Conservation (phyloP, 176 grass and related monocot species). For the Bromus sterilis region DNA sequence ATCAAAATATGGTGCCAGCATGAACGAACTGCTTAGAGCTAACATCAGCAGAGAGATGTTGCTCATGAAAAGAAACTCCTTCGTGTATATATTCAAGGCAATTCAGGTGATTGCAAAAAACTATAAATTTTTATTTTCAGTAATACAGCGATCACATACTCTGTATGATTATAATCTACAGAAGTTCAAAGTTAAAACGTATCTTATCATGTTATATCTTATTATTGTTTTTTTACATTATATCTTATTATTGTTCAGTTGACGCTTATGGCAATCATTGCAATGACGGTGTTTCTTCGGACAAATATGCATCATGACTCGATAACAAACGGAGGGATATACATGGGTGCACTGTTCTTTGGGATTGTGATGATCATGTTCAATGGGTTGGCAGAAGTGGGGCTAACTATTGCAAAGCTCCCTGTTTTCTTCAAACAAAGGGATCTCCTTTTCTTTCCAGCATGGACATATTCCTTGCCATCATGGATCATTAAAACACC, state of each 20-base stretch:
- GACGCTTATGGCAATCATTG: constrained; percentile 50
- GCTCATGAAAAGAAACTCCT: constrained; percentile 89
- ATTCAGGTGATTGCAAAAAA: constrained; percentile 22
- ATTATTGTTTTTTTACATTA: no score
- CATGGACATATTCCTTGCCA: constrained; percentile 73
- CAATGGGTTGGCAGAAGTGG: constrained; percentile 64
- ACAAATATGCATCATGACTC: constrained; percentile 51
- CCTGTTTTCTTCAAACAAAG: constrained; percentile 82
- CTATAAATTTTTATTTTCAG: background rate
- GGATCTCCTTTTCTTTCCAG: constrained; percentile 78
- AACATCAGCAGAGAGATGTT: constrained; percentile 70
- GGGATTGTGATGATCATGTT: constrained; percentile 65
- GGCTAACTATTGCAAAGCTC: constrained; percentile 61
- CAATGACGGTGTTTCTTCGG: constrained; percentile 69
- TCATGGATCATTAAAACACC: constrained; percentile 81
- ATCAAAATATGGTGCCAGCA: constrained; percentile 54
- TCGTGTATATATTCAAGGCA: constrained; percentile 81
- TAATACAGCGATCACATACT: background rate
- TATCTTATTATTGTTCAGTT: constrained; percentile 42
- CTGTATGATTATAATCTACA: background rate
- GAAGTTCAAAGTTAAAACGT: background rate
- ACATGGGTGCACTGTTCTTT: constrained; percentile 72
- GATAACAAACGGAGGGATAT: constrained; percentile 28
- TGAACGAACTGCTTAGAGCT: constrained; percentile 55
- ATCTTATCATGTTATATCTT: background rate